phyloP scores from a whole-genome alignment of 257 asterid species.

The Nicotiana tabacum region DNA sequence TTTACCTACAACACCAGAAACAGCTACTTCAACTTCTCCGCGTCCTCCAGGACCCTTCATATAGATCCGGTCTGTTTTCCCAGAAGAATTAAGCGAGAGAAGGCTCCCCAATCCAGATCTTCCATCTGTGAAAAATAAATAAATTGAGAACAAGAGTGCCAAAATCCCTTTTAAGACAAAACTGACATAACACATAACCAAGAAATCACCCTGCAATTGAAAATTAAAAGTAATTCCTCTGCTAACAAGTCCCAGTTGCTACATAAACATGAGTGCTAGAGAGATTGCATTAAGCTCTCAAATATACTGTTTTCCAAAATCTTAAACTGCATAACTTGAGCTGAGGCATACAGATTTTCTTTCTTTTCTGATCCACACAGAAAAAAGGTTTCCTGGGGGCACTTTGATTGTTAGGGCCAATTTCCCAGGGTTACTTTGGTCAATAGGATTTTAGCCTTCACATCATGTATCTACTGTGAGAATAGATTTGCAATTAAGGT shows the following conservation, averaged over 20 bases:
- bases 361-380: no score
- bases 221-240: background rate
- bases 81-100: conserved; percentile 78
- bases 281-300: background rate
- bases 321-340: no score
- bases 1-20: conserved; percentile 85
- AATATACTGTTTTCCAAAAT: no score
- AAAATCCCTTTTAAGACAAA: background rate
- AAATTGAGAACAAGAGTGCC: background rate
- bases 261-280: background rate
- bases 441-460: no score
- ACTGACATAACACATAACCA: background rate
- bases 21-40: conserved; percentile 99
- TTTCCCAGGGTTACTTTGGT: no score
- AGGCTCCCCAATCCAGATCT: conserved; percentile 93
- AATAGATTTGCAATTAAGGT: no score
- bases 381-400: no score
- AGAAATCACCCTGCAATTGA: background rate
- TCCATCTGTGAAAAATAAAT: conserved; percentile 51
- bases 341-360: no score
- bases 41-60: conserved; percentile 99
- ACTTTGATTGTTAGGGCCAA: no score
- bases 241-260: background rate
- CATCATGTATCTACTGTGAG: no score
- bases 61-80: conserved; percentile 79